A percentile compares a stretch with the other conserved stretches of the same genome.
phyloP scores from a whole-genome alignment of 371 early-diverging fungal species.

The Rhizopus delemar region DNA sequence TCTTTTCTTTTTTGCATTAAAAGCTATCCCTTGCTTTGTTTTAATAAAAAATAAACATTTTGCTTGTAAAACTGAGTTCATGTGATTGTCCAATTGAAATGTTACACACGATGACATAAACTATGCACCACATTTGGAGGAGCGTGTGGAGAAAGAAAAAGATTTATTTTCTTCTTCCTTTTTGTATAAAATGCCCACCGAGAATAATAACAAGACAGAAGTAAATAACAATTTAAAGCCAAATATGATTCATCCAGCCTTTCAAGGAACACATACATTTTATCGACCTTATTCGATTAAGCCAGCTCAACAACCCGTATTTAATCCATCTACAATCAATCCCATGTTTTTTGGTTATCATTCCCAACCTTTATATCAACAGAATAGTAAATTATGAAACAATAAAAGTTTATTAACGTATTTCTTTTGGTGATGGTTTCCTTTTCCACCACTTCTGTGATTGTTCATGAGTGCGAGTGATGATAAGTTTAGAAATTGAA shows the following conservation, averaged over 20 bases:
- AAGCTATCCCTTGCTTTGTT: background rate
- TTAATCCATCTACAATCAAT: constrained; percentile 32
- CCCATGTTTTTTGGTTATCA: constrained; percentile 45
- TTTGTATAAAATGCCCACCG: background rate
- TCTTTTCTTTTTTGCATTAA: background rate
- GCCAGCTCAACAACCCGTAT: constrained; percentile 9
- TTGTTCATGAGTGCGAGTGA: background rate
- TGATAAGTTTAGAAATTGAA: constrained; percentile 34
- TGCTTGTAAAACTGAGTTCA: constrained; percentile 6
- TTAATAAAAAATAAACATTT: background rate
- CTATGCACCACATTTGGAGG: background rate
- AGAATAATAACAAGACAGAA: background rate
- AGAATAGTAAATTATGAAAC: constrained; percentile 11
- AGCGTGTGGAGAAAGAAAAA: constrained; percentile 6
- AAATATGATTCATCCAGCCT: constrained; percentile 12
- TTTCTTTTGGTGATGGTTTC: background rate
- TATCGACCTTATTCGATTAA: constrained; percentile 6
- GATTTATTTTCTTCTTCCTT: constrained; percentile 37
- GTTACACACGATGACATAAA: background rate
- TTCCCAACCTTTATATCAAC: constrained; percentile 9
- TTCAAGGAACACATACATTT: constrained; percentile 5
- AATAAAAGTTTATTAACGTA: background rate
- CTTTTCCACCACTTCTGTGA: background rate
- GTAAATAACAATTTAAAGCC: background rate
- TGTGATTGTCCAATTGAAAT: constrained; percentile 8